phyloP scores from a whole-genome alignment of 352 stramenopile species.

The Phytophthora citricola region DNA sequence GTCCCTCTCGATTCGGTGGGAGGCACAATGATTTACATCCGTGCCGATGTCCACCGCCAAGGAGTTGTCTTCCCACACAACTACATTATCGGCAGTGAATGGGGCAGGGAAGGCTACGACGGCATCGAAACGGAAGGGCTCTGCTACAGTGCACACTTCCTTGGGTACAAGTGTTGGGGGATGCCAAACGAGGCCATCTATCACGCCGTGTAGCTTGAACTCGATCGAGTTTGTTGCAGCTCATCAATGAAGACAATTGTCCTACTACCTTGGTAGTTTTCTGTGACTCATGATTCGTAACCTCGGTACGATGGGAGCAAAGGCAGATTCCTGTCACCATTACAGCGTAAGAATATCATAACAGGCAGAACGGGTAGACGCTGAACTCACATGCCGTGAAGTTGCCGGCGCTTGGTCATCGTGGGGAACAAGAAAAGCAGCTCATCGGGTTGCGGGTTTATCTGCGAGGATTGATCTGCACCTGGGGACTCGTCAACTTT shows the following conservation, averaged over 20 bases:
- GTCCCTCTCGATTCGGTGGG: conserved; percentile 53
- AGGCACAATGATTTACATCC: conserved; percentile 57
- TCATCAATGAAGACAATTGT: not conserved
- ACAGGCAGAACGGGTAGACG: conserved; percentile 7
- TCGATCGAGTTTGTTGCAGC: not conserved
- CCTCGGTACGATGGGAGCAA: conserved; percentile 39
- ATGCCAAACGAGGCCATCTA: conserved; percentile 47
- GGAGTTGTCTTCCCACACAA: conserved; percentile 47
- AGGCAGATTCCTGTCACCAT: conserved; percentile 34
- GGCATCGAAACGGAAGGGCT: conserved; percentile 59
- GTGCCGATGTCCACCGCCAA: conserved; percentile 52
- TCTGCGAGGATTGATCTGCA: not conserved
- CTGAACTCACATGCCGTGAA: conserved; percentile 51
- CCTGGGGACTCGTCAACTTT: not conserved
- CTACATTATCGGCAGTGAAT: conserved; percentile 49
- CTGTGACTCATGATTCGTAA: conserved; percentile 15
- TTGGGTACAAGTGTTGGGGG: conserved; percentile 55
- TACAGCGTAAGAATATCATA: conserved; percentile 6
- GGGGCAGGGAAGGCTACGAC: conserved; percentile 51
- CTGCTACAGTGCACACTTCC: conserved; percentile 50
- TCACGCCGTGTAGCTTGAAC: conserved; percentile 3
- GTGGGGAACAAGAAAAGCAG: conserved; percentile 52
- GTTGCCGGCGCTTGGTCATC: conserved; percentile 46
- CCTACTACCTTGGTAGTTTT: no score
- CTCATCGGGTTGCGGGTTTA: conserved; percentile 7